Conservation (phyloP, 2,329 filamentous ascomycete genomes). For the Westerdykella aurantiaca region DNA sequence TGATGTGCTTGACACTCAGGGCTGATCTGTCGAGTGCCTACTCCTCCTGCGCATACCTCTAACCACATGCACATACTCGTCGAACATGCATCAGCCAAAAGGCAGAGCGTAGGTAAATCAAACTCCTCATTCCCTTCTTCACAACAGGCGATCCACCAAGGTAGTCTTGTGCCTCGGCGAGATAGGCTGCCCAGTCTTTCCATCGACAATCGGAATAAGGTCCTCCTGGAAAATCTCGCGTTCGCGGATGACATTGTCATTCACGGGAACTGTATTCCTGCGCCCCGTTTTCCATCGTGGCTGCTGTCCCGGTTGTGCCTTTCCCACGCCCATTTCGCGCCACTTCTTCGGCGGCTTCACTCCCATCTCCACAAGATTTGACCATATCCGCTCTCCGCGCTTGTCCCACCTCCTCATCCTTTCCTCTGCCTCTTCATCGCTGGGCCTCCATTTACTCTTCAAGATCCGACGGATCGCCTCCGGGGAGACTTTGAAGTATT, state of each 20-base stretch:
- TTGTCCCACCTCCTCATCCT: slow-evolving; percentile 44
- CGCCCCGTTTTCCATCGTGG: slow-evolving; percentile 31
- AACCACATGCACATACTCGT: no score
- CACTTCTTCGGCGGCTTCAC: slow-evolving; percentile 53
- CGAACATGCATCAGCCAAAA: no score
- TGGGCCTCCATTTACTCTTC: slow-evolving; percentile 67
- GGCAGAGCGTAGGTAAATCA: no score
- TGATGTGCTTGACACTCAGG: no score
- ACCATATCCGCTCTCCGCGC: slow-evolving; percentile 46
- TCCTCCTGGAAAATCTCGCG: slow-evolving; percentile 13
- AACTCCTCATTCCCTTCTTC: no score
- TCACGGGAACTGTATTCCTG: slow-evolving; percentile 26
- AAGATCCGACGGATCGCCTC: slow-evolving; percentile 86
- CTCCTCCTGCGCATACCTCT: no score
- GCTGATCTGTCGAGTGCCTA: no score
- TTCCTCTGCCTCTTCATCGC: slow-evolving; percentile 41
- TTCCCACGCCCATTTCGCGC: slow-evolving; percentile 43
- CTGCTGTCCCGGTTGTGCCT: slow-evolving; percentile 18
- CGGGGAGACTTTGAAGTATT: slow-evolving; percentile 77
- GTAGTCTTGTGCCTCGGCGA: no score
- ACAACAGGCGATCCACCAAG: no score
- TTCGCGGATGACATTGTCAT: slow-evolving; percentile 13
- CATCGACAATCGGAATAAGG: slow-evolving; percentile 28
- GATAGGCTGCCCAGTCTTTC: slow-evolving; percentile 1
- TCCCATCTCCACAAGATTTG: slow-evolving; percentile 45